Percentiles rank a stretch among this genome's conserved stretches.
Evolutionary conservation across 2,329 filamentous ascomycete species (phyloP).

Genomic region (Teratosphaeria viscida): DNA sequence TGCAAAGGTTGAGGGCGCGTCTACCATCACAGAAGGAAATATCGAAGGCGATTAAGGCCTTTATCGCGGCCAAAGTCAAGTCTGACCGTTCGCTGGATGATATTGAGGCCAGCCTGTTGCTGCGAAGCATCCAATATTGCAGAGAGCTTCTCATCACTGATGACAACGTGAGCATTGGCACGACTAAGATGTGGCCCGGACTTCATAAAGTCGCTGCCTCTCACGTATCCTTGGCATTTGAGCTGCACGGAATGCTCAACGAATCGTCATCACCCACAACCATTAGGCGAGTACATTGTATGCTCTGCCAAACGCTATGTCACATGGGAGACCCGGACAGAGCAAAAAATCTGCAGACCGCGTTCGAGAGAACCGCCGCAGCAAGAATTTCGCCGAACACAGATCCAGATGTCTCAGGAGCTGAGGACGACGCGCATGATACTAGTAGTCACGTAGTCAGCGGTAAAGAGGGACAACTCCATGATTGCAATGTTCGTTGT

Average conservation of each 20-base stretch:
- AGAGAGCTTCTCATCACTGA: neutral
- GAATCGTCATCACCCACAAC: neutral
- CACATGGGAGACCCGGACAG: neutral
- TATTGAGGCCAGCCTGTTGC: constrained; percentile 53
- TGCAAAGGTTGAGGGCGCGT: constrained; percentile 52
- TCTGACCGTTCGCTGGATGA: constrained; percentile 45
- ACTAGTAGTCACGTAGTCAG: neutral
- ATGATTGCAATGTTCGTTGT: neutral
- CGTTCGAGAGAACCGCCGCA: neutral
- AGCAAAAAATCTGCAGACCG: neutral
- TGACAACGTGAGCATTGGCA: neutral
- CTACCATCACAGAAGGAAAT: constrained; percentile 55
- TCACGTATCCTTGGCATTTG: neutral
- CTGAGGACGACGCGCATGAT: neutral
- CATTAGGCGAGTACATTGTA: neutral
- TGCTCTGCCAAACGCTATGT: neutral
- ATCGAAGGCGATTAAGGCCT: constrained; percentile 51
- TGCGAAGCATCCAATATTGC: constrained; percentile 53
- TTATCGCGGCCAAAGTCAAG: constrained; percentile 44
- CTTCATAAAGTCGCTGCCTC: neutral
- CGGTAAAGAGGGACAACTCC: neutral
- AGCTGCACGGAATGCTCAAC: neutral
- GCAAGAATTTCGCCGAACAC: neutral
- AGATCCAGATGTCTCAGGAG: neutral
- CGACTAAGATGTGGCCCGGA: neutral